These are phyloP conservation scores for Metroxylon sagu DNA, from an alignment of 176 grass and related monocot species.

Conservation along the genomic window DNA sequence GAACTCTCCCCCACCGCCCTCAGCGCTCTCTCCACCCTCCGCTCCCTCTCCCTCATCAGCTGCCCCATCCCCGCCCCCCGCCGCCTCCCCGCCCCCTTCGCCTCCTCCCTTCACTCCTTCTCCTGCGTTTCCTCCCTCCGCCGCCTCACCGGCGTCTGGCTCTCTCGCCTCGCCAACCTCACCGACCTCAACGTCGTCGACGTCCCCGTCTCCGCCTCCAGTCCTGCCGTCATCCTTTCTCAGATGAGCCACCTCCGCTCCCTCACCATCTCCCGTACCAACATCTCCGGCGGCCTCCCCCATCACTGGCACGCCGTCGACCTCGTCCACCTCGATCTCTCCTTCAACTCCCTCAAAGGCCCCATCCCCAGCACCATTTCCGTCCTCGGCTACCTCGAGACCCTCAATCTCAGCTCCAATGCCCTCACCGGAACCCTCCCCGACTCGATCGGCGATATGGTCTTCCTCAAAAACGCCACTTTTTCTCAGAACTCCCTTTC, in stretches of 20 bases:
- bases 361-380: constrained; percentile 55
- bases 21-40: constrained; percentile 49
- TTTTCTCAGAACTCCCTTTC: constrained; percentile 66
- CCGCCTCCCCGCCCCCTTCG: constrained; percentile 37
- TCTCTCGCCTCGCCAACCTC: constrained; percentile 67
- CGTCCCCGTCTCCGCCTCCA: constrained; percentile 37
- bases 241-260: constrained; percentile 49
- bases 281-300: constrained; percentile 72
- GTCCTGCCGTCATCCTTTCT: constrained; percentile 59
- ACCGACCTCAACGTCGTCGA: constrained; percentile 54
- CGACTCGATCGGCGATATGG: constrained; percentile 60
- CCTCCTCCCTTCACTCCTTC: constrained; percentile 45
- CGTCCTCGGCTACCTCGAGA: constrained; percentile 45
- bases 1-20: constrained; percentile 64
- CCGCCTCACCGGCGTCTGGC: constrained; percentile 53
- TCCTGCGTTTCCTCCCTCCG: constrained; percentile 57
- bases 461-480: constrained; percentile 42
- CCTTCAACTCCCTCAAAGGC: constrained; percentile 66
- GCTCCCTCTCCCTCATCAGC: constrained; percentile 36
- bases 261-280: constrained; percentile 54
- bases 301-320: constrained; percentile 83
- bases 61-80: constrained; percentile 55
- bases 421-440: constrained; percentile 57
- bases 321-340: constrained; percentile 75
- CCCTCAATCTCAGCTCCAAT: constrained; percentile 82